Evolutionary conservation across 306 rosid species (phyloP).

Genomic region (Prinsepia uniflora): DNA sequence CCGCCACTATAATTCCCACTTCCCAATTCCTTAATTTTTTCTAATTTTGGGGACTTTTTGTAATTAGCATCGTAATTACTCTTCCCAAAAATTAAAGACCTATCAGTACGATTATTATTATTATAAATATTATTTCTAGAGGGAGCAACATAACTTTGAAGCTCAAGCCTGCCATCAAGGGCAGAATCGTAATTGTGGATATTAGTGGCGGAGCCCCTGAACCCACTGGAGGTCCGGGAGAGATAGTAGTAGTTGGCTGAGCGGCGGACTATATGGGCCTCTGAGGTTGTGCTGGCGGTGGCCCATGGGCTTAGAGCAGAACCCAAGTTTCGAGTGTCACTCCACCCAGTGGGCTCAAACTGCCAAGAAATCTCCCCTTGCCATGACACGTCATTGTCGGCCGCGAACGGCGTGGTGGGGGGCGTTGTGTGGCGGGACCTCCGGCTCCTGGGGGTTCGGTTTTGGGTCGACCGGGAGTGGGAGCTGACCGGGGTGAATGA

Average conservation of each 20-base stretch:
- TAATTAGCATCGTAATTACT: neutral
- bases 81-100: constrained; percentile 23
- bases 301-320: constrained; percentile 67
- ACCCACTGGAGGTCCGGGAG: constrained; percentile 36
- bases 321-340: constrained; percentile 40
- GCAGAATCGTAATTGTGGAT: constrained; percentile 23
- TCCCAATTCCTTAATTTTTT: constrained; percentile 20
- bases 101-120: constrained; percentile 23
- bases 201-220: neutral
- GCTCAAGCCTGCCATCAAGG: constrained; percentile 60
- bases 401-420: constrained; percentile 61
- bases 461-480: constrained; percentile 8
- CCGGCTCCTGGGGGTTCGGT: constrained; percentile 22
- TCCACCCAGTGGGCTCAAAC: constrained; percentile 56
- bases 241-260: constrained; percentile 67
- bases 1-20: constrained; percentile 13
- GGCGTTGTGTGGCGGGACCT: constrained; percentile 16
- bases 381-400: constrained; percentile 73
- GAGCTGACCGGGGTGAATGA: constrained; percentile 44
- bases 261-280: constrained; percentile 36
- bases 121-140: neutral
- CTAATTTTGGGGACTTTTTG: constrained; percentile 27
- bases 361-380: constrained; percentile 79
- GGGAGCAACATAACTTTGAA: constrained; percentile 55
- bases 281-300: constrained; percentile 19